Conservation (phyloP, 202 grass and related monocot species). For the Alloteropsis angusta region DNA sequence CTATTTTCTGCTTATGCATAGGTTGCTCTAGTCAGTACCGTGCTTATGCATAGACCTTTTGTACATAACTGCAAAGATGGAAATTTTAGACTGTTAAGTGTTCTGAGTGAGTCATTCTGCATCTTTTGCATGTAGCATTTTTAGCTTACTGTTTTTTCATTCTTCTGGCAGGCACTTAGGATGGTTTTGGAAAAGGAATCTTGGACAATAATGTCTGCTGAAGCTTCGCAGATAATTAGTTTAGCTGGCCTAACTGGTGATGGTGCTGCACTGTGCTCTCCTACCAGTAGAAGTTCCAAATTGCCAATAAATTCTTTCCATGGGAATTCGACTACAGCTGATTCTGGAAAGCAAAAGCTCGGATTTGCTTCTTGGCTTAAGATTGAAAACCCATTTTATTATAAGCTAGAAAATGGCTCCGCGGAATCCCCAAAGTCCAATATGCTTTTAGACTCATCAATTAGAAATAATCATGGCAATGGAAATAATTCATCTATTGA, state of each 20-base stretch:
- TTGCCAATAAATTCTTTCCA: constrained; percentile 38
- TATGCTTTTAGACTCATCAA: constrained; percentile 33
- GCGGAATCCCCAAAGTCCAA: constrained; percentile 50
- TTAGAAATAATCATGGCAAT: constrained; percentile 42
- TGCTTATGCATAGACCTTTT: constrained; percentile 3
- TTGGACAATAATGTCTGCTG: constrained; percentile 79
- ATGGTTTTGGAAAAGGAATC: constrained; percentile 97
- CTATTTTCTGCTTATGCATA: constrained; percentile 9
- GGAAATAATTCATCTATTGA: constrained; percentile 51
- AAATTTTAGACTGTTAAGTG: not conserved
- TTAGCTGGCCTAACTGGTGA: constrained; percentile 94
- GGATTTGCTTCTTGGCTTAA: constrained; percentile 75
- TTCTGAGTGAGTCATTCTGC: not conserved
- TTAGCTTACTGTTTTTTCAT: constrained; percentile 18
- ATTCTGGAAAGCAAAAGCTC: constrained; percentile 41
- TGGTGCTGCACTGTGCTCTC: constrained; percentile 67
- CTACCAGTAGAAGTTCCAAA: constrained; percentile 39
- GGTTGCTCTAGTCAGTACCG: constrained; percentile 1
- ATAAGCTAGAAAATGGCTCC: constrained; percentile 53
- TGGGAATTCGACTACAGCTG: constrained; percentile 32
- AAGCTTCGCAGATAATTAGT: constrained; percentile 73
- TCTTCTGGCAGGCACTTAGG: constrained; percentile 72
- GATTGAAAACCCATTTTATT: constrained; percentile 72
- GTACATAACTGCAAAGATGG: not conserved
- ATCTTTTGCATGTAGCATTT: not conserved